phyloP scores from a whole-genome alignment of 306 rosid species.

The Chamaecrista fasciculata region DNA sequence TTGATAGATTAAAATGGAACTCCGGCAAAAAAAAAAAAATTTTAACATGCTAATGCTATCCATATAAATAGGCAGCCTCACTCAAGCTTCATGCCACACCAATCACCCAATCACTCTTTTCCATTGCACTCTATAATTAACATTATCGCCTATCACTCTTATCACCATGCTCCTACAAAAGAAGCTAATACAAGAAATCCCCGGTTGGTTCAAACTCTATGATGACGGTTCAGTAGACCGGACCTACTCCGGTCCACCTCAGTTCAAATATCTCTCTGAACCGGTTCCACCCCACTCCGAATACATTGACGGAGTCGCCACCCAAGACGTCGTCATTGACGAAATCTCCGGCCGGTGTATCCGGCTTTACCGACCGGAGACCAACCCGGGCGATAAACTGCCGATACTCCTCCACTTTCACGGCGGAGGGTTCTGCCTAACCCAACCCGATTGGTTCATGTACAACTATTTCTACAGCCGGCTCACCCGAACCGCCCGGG shows the following conservation, averaged over 20 bases:
- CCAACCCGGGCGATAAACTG: slow-evolving; percentile 11
- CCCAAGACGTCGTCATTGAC: slow-evolving; percentile 27
- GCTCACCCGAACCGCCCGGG: slow-evolving; percentile 34
- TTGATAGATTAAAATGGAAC: no score
- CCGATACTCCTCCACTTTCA: slow-evolving; percentile 68
- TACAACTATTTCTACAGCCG: slow-evolving; percentile 47
- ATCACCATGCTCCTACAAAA: slow-evolving; percentile 27
- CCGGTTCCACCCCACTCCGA: slow-evolving; percentile 46
- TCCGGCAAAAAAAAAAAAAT: no score
- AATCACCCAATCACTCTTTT: no score
- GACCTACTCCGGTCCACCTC: slow-evolving; percentile 55
- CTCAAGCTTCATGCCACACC: no score
- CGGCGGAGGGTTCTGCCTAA: slow-evolving; percentile 76
- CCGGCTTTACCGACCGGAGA: slow-evolving; percentile 52
- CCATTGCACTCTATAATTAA: no score
- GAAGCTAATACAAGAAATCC: slow-evolving; percentile 42
- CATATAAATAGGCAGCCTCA: no score
- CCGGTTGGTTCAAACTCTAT: slow-evolving; percentile 61
- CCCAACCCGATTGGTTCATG: slow-evolving; percentile 62
- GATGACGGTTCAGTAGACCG: slow-evolving; percentile 69
- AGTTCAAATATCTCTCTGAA: slow-evolving; percentile 51
- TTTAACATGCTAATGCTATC: no score
- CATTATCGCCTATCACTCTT: no score
- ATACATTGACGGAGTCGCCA: slow-evolving; percentile 48
- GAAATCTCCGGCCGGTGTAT: slow-evolving; percentile 19